phyloP scores from a whole-genome alignment of 2,329 filamentous ascomycete species.

The Stemphylium vesicarium region DNA sequence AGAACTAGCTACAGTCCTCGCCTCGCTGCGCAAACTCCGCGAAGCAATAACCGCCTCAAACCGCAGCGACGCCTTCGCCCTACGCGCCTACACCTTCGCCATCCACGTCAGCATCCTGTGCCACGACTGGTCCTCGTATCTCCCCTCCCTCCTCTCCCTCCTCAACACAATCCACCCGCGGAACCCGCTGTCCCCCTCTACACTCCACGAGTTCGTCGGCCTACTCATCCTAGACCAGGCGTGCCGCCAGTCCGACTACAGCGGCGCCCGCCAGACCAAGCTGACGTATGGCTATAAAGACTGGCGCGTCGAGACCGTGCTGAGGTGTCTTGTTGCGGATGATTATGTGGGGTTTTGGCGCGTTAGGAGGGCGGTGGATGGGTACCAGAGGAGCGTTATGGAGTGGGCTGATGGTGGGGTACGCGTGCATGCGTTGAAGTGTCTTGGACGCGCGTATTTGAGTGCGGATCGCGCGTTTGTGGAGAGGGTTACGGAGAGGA shows the following conservation, averaged over 20 bases:
- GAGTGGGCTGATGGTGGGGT: constrained; percentile 80
- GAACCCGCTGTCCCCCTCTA: constrained; percentile 71
- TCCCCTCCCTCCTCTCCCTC: constrained; percentile 82
- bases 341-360: constrained; percentile 83
- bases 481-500: constrained; percentile 69
- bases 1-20: constrained; percentile 75
- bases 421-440: constrained; percentile 79
- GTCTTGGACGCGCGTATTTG: constrained; percentile 82
- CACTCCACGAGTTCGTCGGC: constrained; percentile 77
- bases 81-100: constrained; percentile 90
- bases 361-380: constrained; percentile 74
- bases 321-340: constrained; percentile 76
- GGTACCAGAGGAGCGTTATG: constrained; percentile 78
- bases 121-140: constrained; percentile 85
- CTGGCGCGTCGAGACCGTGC: constrained; percentile 69
- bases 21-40: constrained; percentile 87
- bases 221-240: constrained; percentile 89
- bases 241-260: constrained; percentile 78
- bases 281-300: constrained; percentile 68
- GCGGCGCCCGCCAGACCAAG: constrained; percentile 73
- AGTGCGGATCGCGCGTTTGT: constrained; percentile 71
- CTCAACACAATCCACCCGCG: constrained; percentile 72
- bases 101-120: constrained; percentile 83
- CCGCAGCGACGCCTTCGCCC: constrained; percentile 79
- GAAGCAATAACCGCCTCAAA: constrained; percentile 85